These are phyloP conservation scores for Cynara cardunculus DNA, from an alignment of 129 eudicot genomes.

Conservation along the genomic window DNA sequence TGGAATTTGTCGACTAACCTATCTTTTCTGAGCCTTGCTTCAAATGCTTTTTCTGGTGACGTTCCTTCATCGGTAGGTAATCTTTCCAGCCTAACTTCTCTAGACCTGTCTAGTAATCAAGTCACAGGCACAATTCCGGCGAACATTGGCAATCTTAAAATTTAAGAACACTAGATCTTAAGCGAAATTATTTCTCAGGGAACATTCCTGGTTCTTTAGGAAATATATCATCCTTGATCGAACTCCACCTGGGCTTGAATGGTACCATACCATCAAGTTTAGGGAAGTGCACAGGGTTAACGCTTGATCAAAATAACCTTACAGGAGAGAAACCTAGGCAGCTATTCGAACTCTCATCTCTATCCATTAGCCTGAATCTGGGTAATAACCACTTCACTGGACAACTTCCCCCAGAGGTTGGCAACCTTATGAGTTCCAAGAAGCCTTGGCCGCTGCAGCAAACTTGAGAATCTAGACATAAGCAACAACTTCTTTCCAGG, in stretches of 20 bases:
- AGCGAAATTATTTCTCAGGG: neutral
- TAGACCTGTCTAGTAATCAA: conserved; percentile 20
- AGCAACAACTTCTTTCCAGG: conserved; percentile 20
- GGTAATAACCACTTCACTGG: conserved; percentile 14
- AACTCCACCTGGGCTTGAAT: neutral
- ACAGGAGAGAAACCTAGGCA: conserved; percentile 23
- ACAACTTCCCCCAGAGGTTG: conserved; percentile 17
- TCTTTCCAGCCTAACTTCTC: conserved; percentile 13
- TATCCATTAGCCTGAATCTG: conserved; percentile 19
- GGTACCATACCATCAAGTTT: conserved; percentile 18
- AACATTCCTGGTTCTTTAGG: neutral
- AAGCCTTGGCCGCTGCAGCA: conserved; percentile 23
- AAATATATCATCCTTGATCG: neutral
- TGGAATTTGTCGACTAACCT: conserved; percentile 24
- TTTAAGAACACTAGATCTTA: neutral
- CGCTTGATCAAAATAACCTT: conserved; percentile 18
- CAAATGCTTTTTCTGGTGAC: conserved; percentile 16
- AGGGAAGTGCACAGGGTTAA: conserved; percentile 14
- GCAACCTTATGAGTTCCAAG: conserved; percentile 20
- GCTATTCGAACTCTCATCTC: conserved; percentile 8
- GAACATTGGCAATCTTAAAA: conserved; percentile 13
- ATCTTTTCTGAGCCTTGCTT: neutral
- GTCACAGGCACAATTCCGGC: conserved; percentile 20
- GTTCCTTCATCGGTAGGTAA: conserved; percentile 29
- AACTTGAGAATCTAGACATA: conserved; percentile 12